Base-by-base conservation (phyloP, 352 stramenopile genomes). In the Saprolegnia diclina region DNA sequence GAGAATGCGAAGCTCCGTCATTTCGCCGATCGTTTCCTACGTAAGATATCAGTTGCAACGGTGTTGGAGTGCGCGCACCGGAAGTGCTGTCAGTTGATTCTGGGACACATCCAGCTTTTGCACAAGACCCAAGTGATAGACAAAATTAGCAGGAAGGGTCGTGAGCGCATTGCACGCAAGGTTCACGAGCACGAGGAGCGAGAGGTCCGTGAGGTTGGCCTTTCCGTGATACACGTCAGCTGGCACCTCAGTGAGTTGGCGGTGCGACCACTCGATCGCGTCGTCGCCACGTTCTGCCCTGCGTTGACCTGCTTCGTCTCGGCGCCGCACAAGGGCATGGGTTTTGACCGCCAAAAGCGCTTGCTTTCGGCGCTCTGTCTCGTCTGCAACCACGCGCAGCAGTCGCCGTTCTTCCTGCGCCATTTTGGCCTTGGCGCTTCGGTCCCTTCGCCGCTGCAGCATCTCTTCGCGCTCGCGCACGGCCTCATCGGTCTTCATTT, bases 171-270 rank as follows among this genome's bases (percentile, higher is more conserved):
- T 92, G n/a, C 73, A 68, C 2, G 79, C 75, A 44, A 92, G 53
- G 62, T 87, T 82, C 16, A 92, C 46, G 24, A 90, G 79, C n/a
- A 92, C 55, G 26, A 92, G 64, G 66, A 77, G 87, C 7, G 84
- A 85, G 4, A 92, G 73, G 18, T 77, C 72, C 37, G 72, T 72
- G 11, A 90, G 70, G 0, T 78, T 75, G 29, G 88, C 79, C 55
- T 78, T 79, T 9, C 82, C 84, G 53, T 80, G 76, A 45, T 78
- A 89, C 35, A 87, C 63, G 13, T 75, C 50, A 0, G 63, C 14
- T 13, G 84, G 82, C 1, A 92, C 18, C 24, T 78, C 75, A 11
- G 75, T 76, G 2, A 92, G 42, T 1, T 45, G 38, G 0, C 68
- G 78, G 40, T 67, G 65, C 7, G 74, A 72, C 16, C 87, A 59